These are phyloP conservation scores for Acanthamoeba quina DNA, from an alignment of 208 protist species.

Conservation along the genomic window DNA sequence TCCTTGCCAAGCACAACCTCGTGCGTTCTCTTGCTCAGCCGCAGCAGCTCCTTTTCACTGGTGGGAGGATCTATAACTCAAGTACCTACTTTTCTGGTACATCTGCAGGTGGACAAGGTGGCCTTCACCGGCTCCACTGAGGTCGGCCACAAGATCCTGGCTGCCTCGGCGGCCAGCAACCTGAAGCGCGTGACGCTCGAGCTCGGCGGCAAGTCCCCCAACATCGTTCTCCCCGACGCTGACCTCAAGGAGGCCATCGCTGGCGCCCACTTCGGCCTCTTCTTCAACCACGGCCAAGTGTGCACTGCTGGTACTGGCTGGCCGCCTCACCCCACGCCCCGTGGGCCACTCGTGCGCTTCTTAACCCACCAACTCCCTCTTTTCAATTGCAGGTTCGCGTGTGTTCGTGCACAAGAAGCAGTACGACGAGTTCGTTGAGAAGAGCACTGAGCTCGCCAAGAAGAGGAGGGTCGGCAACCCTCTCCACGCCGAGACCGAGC, in stretches of 20 bases:
- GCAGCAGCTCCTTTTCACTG: not conserved
- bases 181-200: constrained; percentile 90
- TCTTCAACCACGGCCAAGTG: constrained; percentile 73
- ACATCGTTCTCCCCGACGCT: constrained; percentile 93
- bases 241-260: constrained; percentile 89
- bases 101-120: constrained; percentile 93
- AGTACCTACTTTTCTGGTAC: not conserved
- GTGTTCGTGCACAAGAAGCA: constrained; percentile 73
- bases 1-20: constrained; percentile 84
- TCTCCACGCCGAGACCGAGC: constrained; percentile 84
- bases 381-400: not conserved
- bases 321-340: not conserved
- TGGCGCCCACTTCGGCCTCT: constrained; percentile 81
- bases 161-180: constrained; percentile 74
- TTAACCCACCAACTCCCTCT: not conserved
- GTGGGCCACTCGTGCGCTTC: not conserved
- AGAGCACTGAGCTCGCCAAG: constrained; percentile 83
- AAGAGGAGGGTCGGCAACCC: constrained; percentile 85
- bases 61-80: not conserved
- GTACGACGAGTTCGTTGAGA: constrained; percentile 73
- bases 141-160: constrained; percentile 89
- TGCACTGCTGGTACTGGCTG: constrained; percentile 45
- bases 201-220: constrained; percentile 94
- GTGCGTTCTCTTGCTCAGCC: not conserved
- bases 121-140: constrained; percentile 93